Base-by-base conservation (phyloP, 176 grass and related monocot genomes). In the Phragmites australis region DNA sequence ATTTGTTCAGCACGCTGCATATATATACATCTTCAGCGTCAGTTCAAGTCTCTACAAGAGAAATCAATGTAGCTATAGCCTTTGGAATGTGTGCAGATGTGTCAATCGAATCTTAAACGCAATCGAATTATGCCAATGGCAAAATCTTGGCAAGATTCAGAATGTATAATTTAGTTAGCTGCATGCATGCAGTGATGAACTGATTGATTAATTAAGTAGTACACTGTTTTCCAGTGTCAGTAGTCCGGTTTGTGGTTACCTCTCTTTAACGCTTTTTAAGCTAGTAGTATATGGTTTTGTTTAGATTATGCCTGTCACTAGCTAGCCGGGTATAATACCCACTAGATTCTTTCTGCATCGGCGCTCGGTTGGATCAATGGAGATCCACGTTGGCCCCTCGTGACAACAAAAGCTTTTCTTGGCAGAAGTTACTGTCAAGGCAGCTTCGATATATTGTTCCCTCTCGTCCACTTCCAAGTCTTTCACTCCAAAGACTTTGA, bases 401-500 rank as follows among this genome's bases (percentile, higher is more conserved):
- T 54, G 53, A 76, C 34, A 84, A 70, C 15, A 48, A 83, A 76
- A 3, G 1, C 68, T 67, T 49, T 80, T 23, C 51, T 46, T 62
- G 46, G 39, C 6, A 16, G 5, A 60, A 22, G 77, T 81, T 70
- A 53, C 47, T 89, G 21, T 89, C 87, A 64, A 7, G 12, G 27
- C 54, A 2, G 50, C 62, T 55, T 73, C 47, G 30, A 64, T 68
- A 64, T 68, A 84, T 65, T 68, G 72, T 12, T 75, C 45, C 40
- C n/a, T 55, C 52, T 68, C 45, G 41, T 42, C 44, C 74, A 17
- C 44, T 84, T 81, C 26, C 76, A 81, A 69, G 63, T 85, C 70
- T 45, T 81, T 74, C 87, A 70, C 82, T 81, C 54, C 82, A 41
- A 64, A 85, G 70, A 85, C 82, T 89, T 89, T 76, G 87, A 85